Evolutionary conservation across 2,329 filamentous ascomycete genomes (phyloP).

Genomic region (Fusarium sp.): DNA sequence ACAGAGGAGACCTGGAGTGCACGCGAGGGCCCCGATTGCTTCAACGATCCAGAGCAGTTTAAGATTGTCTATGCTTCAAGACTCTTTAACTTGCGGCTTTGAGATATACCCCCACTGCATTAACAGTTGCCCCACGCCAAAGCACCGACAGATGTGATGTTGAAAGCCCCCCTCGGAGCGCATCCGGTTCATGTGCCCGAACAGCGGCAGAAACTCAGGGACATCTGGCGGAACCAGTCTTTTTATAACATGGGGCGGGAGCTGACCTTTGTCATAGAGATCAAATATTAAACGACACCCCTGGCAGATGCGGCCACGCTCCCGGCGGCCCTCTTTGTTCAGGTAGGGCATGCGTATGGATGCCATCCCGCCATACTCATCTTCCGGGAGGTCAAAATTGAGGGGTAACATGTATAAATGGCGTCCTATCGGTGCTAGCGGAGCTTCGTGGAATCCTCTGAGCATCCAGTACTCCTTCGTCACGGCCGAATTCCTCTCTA

Average conservation of each 20-base stretch:
- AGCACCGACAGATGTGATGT: not conserved
- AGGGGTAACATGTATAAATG: conserved; percentile 20
- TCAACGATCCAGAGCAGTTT: not conserved
- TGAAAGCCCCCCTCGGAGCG: not conserved
- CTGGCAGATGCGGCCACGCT: conserved; percentile 26
- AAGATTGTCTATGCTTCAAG: not conserved
- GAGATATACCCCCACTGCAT: not conserved
- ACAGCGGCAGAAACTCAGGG: not conserved
- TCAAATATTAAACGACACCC: conserved; percentile 9
- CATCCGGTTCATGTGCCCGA: not conserved
- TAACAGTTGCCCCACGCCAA: not conserved
- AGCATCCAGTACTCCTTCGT: not conserved
- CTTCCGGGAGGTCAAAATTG: not conserved
- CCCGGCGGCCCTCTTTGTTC: not conserved
- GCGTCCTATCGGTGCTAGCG: conserved; percentile 24
- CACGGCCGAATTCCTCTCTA: not conserved
- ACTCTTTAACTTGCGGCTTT: not conserved
- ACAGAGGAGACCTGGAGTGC: not conserved
- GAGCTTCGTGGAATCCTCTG: conserved; percentile 13
- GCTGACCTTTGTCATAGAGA: not conserved
- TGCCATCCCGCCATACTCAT: conserved; percentile 22
- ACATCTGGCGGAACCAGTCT: not conserved
- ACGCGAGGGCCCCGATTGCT: not conserved
- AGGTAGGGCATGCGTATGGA: conserved; percentile 31
- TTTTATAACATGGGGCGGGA: not conserved